Base-by-base conservation (phyloP, 805 yeast species). In the Candida peoriensis region DNA sequence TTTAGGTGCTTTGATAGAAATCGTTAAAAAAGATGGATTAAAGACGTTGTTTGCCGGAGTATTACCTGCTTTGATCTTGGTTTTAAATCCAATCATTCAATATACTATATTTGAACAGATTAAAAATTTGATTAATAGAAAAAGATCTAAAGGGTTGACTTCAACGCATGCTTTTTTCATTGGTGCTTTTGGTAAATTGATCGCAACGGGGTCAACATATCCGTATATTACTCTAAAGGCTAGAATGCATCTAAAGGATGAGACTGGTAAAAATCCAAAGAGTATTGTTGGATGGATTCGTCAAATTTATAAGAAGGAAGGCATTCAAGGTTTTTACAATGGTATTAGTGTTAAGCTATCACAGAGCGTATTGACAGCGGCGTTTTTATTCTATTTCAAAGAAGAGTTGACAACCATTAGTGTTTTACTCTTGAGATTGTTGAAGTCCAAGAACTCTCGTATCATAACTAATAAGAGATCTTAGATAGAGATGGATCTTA, bases 211-310 rank as follows among this genome's bases (percentile, higher is more conserved):
- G 18, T 70, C 78, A 37, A 89, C 97, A 0, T 89, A 89, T 58
- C 97, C 97, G 4, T 86, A 87, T 60, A 80, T 88, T 54, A 89
- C 97, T 4, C 64, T 89, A 53, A 85, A 90, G 61, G 69, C 95
- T 6, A 80, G 96, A 55, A 78, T 86, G 83, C 96, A 88, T 62
- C 63, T 87, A 49, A 72, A 70, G 52, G 66, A 68, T 44, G 55
- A 57, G 37, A 50, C 45, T 27, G 59, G 52, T 20, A 43, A 48
- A 9, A 47, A 38, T 8, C 50, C 46, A 20, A 45, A 40, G 8
- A 43, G 74, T 2, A 70, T 76, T 70, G 44, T 60, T 21, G 68
- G 64, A 29, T 68, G 78, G 55, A 67, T 82, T 50, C 58, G 61
- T 41, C 69, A 76, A 48, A 82, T 87, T 38, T 60, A 81, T 32